These are phyloP conservation scores for Ceratobasidium sp. DNA, from an alignment of 1,284 basidiomycete genomes.

Conservation along the genomic window DNA sequence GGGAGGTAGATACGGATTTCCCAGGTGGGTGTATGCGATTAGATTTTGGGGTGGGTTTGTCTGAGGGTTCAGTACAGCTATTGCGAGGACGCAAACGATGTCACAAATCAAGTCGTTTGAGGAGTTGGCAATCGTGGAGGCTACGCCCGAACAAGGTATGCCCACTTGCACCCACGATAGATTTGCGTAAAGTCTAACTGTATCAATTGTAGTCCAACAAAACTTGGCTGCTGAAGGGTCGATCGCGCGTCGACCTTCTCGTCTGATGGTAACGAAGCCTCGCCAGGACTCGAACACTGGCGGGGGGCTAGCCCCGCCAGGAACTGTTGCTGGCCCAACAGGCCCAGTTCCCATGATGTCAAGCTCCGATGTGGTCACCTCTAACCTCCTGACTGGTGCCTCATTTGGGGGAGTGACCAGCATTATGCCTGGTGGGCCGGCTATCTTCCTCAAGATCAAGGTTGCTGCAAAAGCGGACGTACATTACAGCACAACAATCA, in stretches of 20 bases:
- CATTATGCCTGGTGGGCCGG: conserved; percentile 69
- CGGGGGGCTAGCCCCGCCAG: conserved; percentile 53
- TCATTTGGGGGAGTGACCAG: conserved; percentile 61
- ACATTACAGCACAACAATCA: conserved; percentile 86
- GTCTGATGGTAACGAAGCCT: conserved; percentile 69
- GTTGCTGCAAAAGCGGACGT: conserved; percentile 83
- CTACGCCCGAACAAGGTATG: conserved; percentile 78
- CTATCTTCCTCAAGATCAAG: conserved; percentile 80
- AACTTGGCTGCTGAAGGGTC: conserved; percentile 80
- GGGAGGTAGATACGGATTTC: conserved; percentile 98
- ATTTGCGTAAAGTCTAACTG: neutral
- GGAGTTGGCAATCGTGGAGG: conserved; percentile 85
- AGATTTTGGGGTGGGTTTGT: neutral
- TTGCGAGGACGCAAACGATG: conserved; percentile 87
- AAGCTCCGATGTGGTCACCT: conserved; percentile 57
- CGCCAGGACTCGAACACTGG: conserved; percentile 45
- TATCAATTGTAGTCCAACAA: conserved; percentile 72
- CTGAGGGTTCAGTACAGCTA: conserved; percentile 64
- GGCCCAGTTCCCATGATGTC: conserved; percentile 54
- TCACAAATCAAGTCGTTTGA: conserved; percentile 86
- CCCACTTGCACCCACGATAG: conserved; percentile 34
- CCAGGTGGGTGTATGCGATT: conserved; percentile 67
- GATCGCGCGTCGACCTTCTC: conserved; percentile 79
- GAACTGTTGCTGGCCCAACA: conserved; percentile 48
- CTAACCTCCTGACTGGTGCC: conserved; percentile 61